Base-by-base conservation (phyloP, 208 protist genomes). In the Wallacemonas sp. region DNA sequence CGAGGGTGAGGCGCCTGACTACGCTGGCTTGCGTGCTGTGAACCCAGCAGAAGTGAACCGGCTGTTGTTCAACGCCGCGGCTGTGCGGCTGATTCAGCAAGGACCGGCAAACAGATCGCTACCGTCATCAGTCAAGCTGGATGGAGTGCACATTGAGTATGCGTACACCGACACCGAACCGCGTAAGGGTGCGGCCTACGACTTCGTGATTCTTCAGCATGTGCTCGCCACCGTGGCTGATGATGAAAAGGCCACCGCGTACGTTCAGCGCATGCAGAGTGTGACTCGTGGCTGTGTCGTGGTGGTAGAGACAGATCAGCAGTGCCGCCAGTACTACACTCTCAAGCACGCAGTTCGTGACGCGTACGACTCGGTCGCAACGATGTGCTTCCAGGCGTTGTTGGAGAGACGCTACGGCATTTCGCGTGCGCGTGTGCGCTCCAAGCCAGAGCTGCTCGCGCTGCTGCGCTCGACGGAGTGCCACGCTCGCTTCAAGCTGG, bases 181-280 rank as follows among this genome's bases (percentile, higher is more conserved):
- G 52, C 34, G 46, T 29, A 72, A 68, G 38, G 12, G 41, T 26
- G 42, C 41, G 54, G 36, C 57, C 17, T 87, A 65, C 38, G 81
- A 94, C 57, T 91, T 94, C 65, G 73, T 89, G 29, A 71, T 94
- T n/a, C 46, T 89, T 34, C 85, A 90, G 59, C 89, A 94, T 48
- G 75, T 80, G 21, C 65, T 94, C 45, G 67, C 74, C 26, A 60
- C 64, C 19, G 60, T 89, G 26, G 17, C 34, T 3, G 63, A 73
- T 17, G 73, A 79, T 24, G 71, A 53, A 12, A 50, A 42, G 22
- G 76, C 82, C 0, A 38, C 45, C 34, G 54, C 44, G 38, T 71
- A 70, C 36, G 33, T 94, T 1, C 24, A n/a, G 0, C 42, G 34
- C 0, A 60, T 77, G 22, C 41, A 33, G 1, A 3, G 33, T 0